A percentile compares a stretch with the other conserved stretches of the same genome.
Evolutionary conservation across 73 alveolate genomes (phyloP).

Genomic region (Halteria grandinella): DNA sequence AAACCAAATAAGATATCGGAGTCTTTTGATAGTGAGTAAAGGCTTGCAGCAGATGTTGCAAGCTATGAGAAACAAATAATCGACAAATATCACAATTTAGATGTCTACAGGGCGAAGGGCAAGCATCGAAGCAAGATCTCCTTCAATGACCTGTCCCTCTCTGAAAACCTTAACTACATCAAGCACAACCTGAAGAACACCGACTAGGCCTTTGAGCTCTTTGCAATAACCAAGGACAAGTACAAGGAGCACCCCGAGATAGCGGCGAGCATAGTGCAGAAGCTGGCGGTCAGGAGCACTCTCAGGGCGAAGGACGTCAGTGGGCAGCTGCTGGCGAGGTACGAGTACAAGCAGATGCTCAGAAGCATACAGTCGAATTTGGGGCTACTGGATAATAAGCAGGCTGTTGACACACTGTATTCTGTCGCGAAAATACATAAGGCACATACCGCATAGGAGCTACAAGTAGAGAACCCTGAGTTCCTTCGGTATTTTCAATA

Average conservation of each 20-base stretch:
- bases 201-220: slow-evolving; percentile 27
- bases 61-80: slow-evolving; percentile 36
- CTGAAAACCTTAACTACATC: slow-evolving; percentile 52
- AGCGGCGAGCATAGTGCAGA: slow-evolving; percentile 51
- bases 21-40: not conserved
- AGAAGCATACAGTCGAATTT: slow-evolving; percentile 17
- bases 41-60: slow-evolving; percentile 20
- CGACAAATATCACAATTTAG: slow-evolving; percentile 14
- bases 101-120: slow-evolving; percentile 35
- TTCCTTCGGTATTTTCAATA: slow-evolving; percentile 6
- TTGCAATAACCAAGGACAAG: slow-evolving; percentile 7
- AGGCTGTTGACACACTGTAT: slow-evolving; percentile 54
- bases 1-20: slow-evolving; percentile 9
- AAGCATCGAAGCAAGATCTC: slow-evolving; percentile 9
- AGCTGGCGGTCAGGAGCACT: slow-evolving; percentile 37
- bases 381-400: slow-evolving; percentile 40
- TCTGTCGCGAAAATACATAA: slow-evolving; percentile 47
- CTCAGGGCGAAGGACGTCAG: not conserved
- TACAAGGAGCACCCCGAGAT: slow-evolving; percentile 39
- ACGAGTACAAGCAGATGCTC: slow-evolving; percentile 49
- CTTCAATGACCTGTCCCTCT: slow-evolving; percentile 51
- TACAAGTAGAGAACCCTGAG: slow-evolving; percentile 3
- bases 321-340: not conserved
- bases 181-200: slow-evolving; percentile 42
- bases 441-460: not conserved